These are phyloP conservation scores for Neophaeococcomyces aloes DNA, from an alignment of 2,329 filamentous ascomycete genomes.

Conservation along the genomic window DNA sequence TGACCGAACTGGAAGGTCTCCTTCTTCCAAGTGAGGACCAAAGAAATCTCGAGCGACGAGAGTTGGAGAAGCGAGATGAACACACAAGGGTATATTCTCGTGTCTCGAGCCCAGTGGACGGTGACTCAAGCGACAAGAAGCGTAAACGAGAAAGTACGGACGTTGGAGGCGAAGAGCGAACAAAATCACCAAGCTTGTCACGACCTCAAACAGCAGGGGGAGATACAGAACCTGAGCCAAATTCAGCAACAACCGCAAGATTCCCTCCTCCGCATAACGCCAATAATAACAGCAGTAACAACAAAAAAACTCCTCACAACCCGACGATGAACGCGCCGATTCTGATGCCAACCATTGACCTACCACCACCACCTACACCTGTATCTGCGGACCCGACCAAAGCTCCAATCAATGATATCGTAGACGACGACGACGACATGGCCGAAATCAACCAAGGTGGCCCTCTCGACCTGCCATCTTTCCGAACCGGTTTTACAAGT, in stretches of 20 bases:
- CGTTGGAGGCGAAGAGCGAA: constrained; percentile 3
- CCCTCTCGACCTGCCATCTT: constrained; percentile 20
- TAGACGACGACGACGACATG: constrained; percentile 19
- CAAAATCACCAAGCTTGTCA: constrained; percentile 4
- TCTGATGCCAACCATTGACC: constrained; percentile 7
- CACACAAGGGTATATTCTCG: not conserved
- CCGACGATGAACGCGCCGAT: not conserved
- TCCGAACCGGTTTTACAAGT: constrained; percentile 19
- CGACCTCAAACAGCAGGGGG: constrained; percentile 7
- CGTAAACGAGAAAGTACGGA: constrained; percentile 8
- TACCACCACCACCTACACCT: constrained; percentile 7
- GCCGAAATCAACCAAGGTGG: constrained; percentile 19
- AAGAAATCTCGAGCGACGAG: constrained; percentile 16
- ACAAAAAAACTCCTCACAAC: no score
- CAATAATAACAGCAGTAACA: no score
- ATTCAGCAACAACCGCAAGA: not conserved
- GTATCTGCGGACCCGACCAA: constrained; percentile 1
- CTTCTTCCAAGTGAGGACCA: constrained; percentile 17
- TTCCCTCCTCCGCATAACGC: not conserved
- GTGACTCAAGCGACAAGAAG: no score
- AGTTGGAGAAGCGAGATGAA: constrained; percentile 18
- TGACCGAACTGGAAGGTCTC: constrained; percentile 22
- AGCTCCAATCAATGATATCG: constrained; percentile 8
- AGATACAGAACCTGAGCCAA: constrained; percentile 5
- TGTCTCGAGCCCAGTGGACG: not conserved